A percentile compares a stretch with the other conserved stretches of the same genome.
These are phyloP conservation scores for Coemansia sp. DNA, from an alignment of 192 early-diverging fungal genomes.

Conservation along the genomic window DNA sequence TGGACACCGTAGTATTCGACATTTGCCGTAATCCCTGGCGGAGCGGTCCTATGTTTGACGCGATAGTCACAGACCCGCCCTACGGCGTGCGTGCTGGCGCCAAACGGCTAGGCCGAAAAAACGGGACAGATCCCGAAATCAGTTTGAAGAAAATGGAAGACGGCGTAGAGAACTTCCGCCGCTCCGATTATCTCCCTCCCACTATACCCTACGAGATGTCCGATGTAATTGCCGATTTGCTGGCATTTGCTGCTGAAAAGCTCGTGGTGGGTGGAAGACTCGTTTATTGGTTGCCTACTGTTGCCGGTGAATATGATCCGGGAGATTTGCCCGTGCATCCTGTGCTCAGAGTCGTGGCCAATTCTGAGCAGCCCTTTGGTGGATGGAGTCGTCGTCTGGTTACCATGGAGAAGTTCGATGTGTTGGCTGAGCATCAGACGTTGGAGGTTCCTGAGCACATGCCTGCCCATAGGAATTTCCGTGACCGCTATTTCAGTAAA, in stretches of 20 bases:
- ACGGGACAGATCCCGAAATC: constrained; percentile 24
- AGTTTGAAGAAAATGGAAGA: constrained; percentile 37
- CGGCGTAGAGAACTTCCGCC: constrained; percentile 46
- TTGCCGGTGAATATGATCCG: constrained; percentile 81
- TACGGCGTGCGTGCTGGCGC: constrained; percentile 98
- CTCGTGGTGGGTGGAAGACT: constrained; percentile 83
- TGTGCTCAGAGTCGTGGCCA: constrained; percentile 77
- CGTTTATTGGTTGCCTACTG: constrained; percentile 96
- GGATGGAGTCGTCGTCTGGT: constrained; percentile 90
- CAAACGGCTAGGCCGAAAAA: constrained; percentile 80
- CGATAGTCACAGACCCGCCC: constrained; percentile 93
- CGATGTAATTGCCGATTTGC: constrained; percentile 81
- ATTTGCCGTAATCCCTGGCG: constrained; percentile 88
- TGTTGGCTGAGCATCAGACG: background rate
- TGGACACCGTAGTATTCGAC: constrained; percentile 88
- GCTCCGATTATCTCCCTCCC: constrained; percentile 80
- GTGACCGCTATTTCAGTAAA: constrained; percentile 42
- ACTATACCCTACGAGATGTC: constrained; percentile 96
- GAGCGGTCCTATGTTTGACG: constrained; percentile 69
- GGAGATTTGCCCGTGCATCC: constrained; percentile 86
- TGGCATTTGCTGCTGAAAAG: constrained; percentile 79
- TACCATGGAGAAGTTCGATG: constrained; percentile 88
- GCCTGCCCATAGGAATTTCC: constrained; percentile 51
- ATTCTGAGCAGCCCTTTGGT: constrained; percentile 95
- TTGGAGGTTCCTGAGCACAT: constrained; percentile 5